These are phyloP conservation scores for Fraxinus quadrangulata DNA, from an alignment of 257 asterid species.

Conservation along the genomic window DNA sequence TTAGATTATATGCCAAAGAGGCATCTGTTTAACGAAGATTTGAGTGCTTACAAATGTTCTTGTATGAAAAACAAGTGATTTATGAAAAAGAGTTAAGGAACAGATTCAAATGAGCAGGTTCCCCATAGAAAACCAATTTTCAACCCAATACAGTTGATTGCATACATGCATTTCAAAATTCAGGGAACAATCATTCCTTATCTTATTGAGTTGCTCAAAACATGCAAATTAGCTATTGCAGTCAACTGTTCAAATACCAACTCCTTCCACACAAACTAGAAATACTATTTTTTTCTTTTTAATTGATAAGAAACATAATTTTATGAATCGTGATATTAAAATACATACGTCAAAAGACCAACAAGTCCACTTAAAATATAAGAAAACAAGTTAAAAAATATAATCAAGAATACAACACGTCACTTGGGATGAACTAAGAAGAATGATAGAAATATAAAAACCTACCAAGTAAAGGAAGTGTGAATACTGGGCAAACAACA, in stretches of 20 bases:
- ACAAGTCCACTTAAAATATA: too few species aligned
- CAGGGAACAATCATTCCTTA: neutral
- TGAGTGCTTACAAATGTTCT: conserved; percentile 8
- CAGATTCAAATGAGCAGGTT: neutral
- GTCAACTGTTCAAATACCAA: neutral
- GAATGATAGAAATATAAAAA: neutral
- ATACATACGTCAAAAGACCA: neutral
- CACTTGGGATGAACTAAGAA: neutral
- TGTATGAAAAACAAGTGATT: neutral
- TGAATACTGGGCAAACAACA: conserved; percentile 87
- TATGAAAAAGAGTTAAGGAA: neutral
- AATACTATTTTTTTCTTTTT: neutral
- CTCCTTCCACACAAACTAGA: neutral
- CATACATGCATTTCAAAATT: neutral
- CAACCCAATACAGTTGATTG: neutral
- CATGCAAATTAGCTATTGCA: neutral
- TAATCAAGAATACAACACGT: neutral
- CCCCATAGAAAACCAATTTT: neutral
- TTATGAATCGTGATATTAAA: too few species aligned
- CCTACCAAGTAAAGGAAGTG: conserved; percentile 79
- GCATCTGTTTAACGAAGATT: neutral
- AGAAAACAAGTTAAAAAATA: neutral
- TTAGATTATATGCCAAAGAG: neutral
- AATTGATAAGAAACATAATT: neutral
- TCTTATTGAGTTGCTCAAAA: neutral